Base-by-base conservation (phyloP, 805 yeast species). In the Cyberlindnera mrakii region DNA sequence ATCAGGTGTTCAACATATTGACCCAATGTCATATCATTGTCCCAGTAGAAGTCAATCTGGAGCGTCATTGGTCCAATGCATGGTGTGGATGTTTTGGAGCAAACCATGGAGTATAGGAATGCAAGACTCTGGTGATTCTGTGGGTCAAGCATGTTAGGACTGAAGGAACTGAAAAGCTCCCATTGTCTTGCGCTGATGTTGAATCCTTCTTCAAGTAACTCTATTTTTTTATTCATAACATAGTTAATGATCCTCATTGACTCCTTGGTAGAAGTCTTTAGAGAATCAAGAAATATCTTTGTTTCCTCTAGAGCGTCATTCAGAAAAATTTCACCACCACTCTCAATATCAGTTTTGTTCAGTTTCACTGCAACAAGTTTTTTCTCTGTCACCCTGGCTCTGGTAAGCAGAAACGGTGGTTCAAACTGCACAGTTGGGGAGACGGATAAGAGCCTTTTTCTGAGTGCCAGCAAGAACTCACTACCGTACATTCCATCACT, bases 41-140 rank as follows among this genome's bases (percentile, higher is more conserved):
- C 96, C 68, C 96, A 80, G 59, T 91, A 93, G 57, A 74, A 95
- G 48, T 90, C 96, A 39, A 90, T 82, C 2, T 81, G 78, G 30
- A 86, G 79, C n/a, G 80, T 69, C 43, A 79, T 87, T 0, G 99
- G 99, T 0, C 98, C 98, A 33, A 80, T 69, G 56, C 99, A 93
- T 0, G 97, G 97, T 0, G 95, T 88, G 0, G 95, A 85, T 33
- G 87, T 84, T 53, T 82, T 83, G 8, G 81, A 77, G 4, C 91
- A 85, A 0, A 89, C 91, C 66, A 87, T 77, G 1, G 96, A 85
- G 55, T 84, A 87, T 19, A 91, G 66, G 13, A 88, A 77, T 6
- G 85, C 77, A 27, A 95, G 78, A 52, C 77, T 83, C 55, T 88
- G 96, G 58, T 91, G 96, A 34, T 73, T 70, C 16, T 76, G 75